phyloP scores from a whole-genome alignment of 441 rosid genomes.

The Populus hybrid region DNA sequence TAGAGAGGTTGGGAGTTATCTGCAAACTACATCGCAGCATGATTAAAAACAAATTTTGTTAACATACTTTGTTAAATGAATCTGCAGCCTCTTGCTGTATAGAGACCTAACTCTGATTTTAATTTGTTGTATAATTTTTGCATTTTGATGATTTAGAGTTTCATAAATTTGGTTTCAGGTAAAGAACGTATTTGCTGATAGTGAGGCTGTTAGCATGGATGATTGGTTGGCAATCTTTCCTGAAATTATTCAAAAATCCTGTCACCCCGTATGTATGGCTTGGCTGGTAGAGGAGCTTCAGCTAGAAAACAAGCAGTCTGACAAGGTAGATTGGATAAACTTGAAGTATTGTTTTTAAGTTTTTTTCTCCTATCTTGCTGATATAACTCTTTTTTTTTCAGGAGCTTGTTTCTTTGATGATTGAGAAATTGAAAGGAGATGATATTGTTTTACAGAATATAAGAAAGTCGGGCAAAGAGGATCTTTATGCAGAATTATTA shows the following conservation, averaged over 20 bases:
- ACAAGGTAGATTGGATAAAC: conserved; percentile 38
- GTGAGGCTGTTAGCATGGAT: conserved; percentile 33
- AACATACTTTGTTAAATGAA: background rate
- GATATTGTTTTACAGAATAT: conserved; percentile 53
- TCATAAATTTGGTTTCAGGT: conserved; percentile 46
- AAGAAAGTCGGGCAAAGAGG: conserved; percentile 74
- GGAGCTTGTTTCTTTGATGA: conserved; percentile 56
- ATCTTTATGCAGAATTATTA: conserved; percentile 75
- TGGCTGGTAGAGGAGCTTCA: conserved; percentile 67
- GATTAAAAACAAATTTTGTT: background rate
- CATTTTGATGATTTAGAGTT: conserved; percentile 20
- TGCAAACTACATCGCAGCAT: background rate
- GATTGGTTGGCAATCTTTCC: conserved; percentile 54
- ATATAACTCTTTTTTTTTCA: conserved; percentile 26
- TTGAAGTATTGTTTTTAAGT: conserved; percentile 6
- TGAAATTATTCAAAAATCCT: conserved; percentile 47
- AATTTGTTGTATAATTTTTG: conserved; percentile 5
- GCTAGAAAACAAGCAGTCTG: conserved; percentile 38
- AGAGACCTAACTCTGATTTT: background rate
- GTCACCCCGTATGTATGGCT: conserved; percentile 48
- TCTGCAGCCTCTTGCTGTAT: background rate
- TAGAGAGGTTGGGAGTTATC: background rate
- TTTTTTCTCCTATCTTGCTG: conserved; percentile 12
- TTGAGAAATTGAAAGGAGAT: conserved; percentile 65
- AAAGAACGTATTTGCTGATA: conserved; percentile 29